Evolutionary conservation across 495 filamentous ascomycete species (phyloP), one percentile per base, ranked within the genome.

Genomic region (Trichoderma orchidacearum): DNA sequence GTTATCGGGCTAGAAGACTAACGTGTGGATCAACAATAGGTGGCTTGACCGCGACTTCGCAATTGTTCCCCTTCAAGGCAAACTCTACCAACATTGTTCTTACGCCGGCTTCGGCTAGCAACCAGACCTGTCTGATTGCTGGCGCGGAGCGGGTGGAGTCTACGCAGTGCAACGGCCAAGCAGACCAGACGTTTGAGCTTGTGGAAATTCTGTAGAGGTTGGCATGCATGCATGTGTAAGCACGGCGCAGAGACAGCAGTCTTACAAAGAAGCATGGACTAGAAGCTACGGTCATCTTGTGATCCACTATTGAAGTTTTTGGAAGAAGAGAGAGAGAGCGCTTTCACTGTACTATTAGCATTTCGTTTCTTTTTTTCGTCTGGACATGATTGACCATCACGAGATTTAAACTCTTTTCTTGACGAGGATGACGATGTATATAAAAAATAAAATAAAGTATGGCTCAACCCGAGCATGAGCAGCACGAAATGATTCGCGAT

Each of bases 1-100:
- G 35, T 31, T 17, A n/a, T 57, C 1, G 35, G 0, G 3, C 3
- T 36, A 50, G 11, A 45, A 12, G 21, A n/a, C 21, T 29, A 30
- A 52, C 54, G 30, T 59, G 13, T 66, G 56, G 62, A 29, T 55
- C 27, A 30, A 3, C n/a, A 27, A 30, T 29, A 75, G 73, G 59
- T 18, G 74, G 74, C 6, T 62, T 65, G 41, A 76, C 74, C 12
- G 69, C 72, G 31, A 64, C 60, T 27, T 70, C 64, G 17, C 74
- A 76, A 45, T 56, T 72, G 30, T 64, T 75, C 55, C 72, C 72
- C 0, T 75, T 72, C 55, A 63, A 62, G 41, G 21, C 18, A 9
- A 70, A 68, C 15, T n/a, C 27, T 28, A 23, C 13, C 30, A 32
- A 30, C 28, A 53, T 53, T 9, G 4, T 32, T 17, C 51, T 53